These are phyloP conservation scores for Osmanthus fragrans DNA, from an alignment of 257 asterid species.

Conservation along the genomic window DNA sequence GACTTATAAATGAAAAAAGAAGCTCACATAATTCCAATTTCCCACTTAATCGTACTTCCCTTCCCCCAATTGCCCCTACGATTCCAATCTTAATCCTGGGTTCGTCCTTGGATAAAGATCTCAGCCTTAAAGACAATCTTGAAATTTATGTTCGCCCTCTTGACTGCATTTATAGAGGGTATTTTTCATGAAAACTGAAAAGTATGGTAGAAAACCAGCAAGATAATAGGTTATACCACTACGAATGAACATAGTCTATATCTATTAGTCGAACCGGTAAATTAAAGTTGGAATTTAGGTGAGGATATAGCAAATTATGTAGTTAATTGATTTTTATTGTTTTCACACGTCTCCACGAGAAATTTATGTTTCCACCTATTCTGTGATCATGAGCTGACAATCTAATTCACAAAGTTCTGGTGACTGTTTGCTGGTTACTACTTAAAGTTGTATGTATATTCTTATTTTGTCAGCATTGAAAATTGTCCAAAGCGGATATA, in stretches of 20 bases:
- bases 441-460: neutral
- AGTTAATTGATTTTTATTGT: neutral
- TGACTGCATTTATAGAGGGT: neutral
- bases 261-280: neutral
- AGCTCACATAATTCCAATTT: too few species aligned
- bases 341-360: too few species aligned
- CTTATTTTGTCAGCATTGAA: neutral
- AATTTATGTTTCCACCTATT: too few species aligned
- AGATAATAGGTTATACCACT: neutral
- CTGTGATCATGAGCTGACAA: neutral
- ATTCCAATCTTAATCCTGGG: too few species aligned
- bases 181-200: neutral
- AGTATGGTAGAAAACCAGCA: too few species aligned
- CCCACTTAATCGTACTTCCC: too few species aligned
- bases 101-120: neutral
- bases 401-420: too few species aligned
- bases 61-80: too few species aligned
- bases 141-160: neutral
- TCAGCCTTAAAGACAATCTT: too few species aligned
- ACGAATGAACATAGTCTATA: neutral
- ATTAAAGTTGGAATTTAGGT: constrained; percentile 6
- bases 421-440: neutral
- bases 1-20: too few species aligned
- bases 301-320: neutral
- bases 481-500: constrained; percentile 8